Conservation (phyloP, 441 rosid species). For the Adansonia madagascariensis region DNA sequence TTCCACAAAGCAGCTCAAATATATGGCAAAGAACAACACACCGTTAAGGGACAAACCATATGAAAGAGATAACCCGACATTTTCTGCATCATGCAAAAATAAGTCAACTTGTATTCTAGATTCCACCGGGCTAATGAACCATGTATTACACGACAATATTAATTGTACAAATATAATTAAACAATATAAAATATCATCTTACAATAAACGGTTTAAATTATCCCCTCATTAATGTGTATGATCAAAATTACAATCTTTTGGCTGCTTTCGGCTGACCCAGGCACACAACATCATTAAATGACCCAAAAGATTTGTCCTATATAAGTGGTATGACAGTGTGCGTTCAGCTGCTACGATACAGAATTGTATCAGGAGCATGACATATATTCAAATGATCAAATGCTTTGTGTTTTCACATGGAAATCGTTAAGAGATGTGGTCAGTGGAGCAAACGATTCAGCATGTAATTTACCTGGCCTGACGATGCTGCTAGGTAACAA, state of each 20-base stretch:
- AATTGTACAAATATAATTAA: not conserved
- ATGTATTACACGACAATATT: not conserved
- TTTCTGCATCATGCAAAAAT: constrained; percentile 49
- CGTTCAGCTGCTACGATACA: not conserved
- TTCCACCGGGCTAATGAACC: constrained; percentile 11
- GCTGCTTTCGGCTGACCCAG: not conserved
- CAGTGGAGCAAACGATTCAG: not conserved
- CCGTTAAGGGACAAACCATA: constrained; percentile 84
- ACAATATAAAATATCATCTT: not conserved
- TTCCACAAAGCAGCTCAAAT: constrained; percentile 81
- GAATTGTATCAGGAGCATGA: constrained; percentile 7
- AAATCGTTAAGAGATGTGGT: not conserved
- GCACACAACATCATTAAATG: not conserved
- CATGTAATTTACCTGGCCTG: constrained; percentile 67
- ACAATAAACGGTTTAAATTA: not conserved
- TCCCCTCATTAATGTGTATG: not conserved
- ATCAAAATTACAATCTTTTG: not conserved
- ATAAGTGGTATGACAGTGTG: not conserved
- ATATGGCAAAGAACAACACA: constrained; percentile 82
- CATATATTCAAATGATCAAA: not conserved
- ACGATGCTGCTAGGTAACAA: constrained; percentile 77
- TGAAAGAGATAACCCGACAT: constrained; percentile 88
- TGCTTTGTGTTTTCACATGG: not conserved
- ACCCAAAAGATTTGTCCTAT: not conserved
- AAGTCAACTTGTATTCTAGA: not conserved